A percentile compares a stretch with the other conserved stretches of the same genome.
Conservation (phyloP, 805 yeast genomes). For the Sporopachydermia lactativora region DNA sequence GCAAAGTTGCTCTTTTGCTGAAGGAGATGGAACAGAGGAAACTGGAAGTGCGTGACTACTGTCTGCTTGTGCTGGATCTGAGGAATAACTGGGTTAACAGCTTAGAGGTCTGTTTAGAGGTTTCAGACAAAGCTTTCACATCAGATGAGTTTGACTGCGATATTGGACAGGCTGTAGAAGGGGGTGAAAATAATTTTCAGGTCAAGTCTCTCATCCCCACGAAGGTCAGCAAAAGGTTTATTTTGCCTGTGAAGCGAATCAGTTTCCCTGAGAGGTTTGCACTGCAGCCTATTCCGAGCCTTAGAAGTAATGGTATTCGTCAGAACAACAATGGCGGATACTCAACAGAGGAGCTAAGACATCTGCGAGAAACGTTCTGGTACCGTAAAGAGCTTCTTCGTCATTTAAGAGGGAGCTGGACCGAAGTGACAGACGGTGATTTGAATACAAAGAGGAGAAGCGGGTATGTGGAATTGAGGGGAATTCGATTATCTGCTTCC, state of each 20-base stretch:
- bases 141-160: constrained; percentile 20
- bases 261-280: constrained; percentile 28
- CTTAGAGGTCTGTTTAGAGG: constrained; percentile 20
- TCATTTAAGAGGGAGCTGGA: constrained; percentile 56
- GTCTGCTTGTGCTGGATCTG: constrained; percentile 57
- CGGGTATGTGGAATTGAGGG: constrained; percentile 56
- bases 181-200: constrained; percentile 12
- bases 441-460: constrained; percentile 16
- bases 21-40: constrained; percentile 17
- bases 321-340: constrained; percentile 38
- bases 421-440: constrained; percentile 11
- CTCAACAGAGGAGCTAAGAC: constrained; percentile 30
- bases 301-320: constrained; percentile 58
- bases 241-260: constrained; percentile 57
- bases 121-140: constrained; percentile 11
- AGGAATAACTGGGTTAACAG: constrained; percentile 69
- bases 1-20: constrained; percentile 15
- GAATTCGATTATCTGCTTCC: constrained; percentile 42
- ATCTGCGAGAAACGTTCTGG: constrained; percentile 66
- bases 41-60: constrained; percentile 35
- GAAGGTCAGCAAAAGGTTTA: constrained; percentile 36
- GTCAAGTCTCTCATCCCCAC: constrained; percentile 26
- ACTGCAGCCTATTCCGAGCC: constrained; percentile 50
- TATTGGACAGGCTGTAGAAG: constrained; percentile 10
- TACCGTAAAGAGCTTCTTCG: constrained; percentile 51